A percentile compares a stretch with the other conserved stretches of the same genome.
Evolutionary conservation across 23 red algal species (phyloP).

Genomic region (Gracilariopsis chorda): DNA sequence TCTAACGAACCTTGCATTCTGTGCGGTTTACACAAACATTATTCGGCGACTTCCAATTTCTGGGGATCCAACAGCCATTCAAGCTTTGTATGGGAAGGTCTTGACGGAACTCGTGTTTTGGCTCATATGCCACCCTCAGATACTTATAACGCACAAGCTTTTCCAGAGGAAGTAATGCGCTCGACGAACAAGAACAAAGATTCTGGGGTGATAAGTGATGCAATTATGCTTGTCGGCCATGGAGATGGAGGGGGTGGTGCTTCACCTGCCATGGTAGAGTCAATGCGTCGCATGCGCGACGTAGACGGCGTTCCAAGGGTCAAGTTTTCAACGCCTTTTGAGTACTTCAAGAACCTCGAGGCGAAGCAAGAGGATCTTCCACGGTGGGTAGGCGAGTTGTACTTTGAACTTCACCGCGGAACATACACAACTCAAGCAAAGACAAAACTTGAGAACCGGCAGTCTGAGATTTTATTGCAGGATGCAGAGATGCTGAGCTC

Average conservation of each 20-base stretch:
- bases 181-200: constrained; percentile 66
- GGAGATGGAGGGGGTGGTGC: constrained; percentile 88
- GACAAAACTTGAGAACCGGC: constrained; percentile 59
- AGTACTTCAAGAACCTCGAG: constrained; percentile 63
- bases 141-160: constrained; percentile 72
- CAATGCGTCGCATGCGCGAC: constrained; percentile 56
- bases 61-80: constrained; percentile 18
- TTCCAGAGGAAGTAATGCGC: constrained; percentile 63
- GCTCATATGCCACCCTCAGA: constrained; percentile 83
- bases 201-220: constrained; percentile 31
- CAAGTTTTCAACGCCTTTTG: constrained; percentile 28
- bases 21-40: no score
- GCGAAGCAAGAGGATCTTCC: constrained; percentile 44
- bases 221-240: constrained; percentile 86
- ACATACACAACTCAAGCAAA: constrained; percentile 73
- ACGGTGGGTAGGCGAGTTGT: constrained; percentile 67
- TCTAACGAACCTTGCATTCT: no score
- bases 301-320: constrained; percentile 65
- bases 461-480: constrained; percentile 40
- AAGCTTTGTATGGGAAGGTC: constrained; percentile 82
- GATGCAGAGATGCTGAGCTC: constrained; percentile 47
- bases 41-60: neutral
- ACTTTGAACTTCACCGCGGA: constrained; percentile 81
- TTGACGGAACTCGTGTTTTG: constrained; percentile 66
- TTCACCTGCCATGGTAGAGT: constrained; percentile 80